These are phyloP conservation scores for Gossypium aridum DNA, from an alignment of 441 rosid species.

Conservation along the genomic window DNA sequence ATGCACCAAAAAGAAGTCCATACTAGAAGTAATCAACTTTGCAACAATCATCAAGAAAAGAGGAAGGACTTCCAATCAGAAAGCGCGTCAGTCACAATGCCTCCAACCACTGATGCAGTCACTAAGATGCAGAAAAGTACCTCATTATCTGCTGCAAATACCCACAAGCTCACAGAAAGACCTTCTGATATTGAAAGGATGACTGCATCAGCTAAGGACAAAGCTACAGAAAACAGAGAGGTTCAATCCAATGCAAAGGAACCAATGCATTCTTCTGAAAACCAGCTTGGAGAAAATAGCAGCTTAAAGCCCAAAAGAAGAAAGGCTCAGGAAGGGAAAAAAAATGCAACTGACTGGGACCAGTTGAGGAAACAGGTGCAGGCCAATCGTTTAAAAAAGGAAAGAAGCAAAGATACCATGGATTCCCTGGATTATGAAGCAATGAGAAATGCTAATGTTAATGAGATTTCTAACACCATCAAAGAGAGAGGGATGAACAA, in stretches of 20 bases:
- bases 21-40: constrained; percentile 19
- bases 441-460: constrained; percentile 48
- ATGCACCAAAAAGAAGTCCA: constrained; percentile 24
- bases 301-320: constrained; percentile 44
- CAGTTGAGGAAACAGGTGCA: constrained; percentile 51
- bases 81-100: constrained; percentile 22
- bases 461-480: constrained; percentile 56
- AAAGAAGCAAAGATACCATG: constrained; percentile 49
- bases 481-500: constrained; percentile 95
- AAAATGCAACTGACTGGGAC: constrained; percentile 74
- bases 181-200: constrained; percentile 26
- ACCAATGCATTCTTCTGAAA: constrained; percentile 24
- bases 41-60: constrained; percentile 25
- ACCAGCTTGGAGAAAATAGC: constrained; percentile 26
- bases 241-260: constrained; percentile 32
- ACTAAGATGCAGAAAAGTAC: constrained; percentile 24
- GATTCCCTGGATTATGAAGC: constrained; percentile 93
- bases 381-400: constrained; percentile 34
- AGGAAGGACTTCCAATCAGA: constrained; percentile 28
- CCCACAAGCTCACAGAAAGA: constrained; percentile 25
- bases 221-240: constrained; percentile 22
- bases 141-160: constrained; percentile 24
- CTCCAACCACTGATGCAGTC: constrained; percentile 23
- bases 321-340: constrained; percentile 38
- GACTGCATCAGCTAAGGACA: constrained; percentile 23